These are phyloP conservation scores for Aureobasidium sp. DNA, from an alignment of 2,329 filamentous ascomycete genomes.

Conservation along the genomic window DNA sequence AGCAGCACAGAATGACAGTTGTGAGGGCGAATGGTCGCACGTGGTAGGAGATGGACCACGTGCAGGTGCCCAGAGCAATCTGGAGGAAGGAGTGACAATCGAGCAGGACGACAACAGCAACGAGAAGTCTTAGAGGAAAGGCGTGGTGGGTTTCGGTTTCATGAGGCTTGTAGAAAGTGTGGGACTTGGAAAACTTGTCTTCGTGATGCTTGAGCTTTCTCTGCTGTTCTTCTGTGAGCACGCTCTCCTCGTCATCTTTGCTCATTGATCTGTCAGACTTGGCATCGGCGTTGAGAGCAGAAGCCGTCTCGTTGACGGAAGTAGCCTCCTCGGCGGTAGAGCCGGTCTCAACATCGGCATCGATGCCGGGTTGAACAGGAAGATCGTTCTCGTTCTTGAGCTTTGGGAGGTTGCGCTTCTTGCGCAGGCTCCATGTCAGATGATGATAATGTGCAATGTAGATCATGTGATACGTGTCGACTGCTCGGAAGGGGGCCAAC, in stretches of 20 bases:
- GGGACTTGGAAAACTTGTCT: constrained; percentile 69
- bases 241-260: constrained; percentile 47
- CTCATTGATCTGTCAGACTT: constrained; percentile 33
- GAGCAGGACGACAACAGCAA: constrained; percentile 69
- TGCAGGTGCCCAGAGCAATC: constrained; percentile 68
- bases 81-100: constrained; percentile 75
- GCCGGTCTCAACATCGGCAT: constrained; percentile 17
- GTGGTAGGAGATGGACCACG: constrained; percentile 69
- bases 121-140: constrained; percentile 65
- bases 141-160: constrained; percentile 75
- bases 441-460: constrained; percentile 68
- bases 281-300: not conserved
- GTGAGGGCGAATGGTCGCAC: constrained; percentile 63
- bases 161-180: constrained; percentile 84
- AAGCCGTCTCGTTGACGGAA: not conserved
- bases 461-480: constrained; percentile 84
- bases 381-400: constrained; percentile 63
- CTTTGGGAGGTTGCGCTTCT: constrained; percentile 53
- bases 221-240: constrained; percentile 59
- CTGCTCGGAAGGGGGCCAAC: constrained; percentile 60
- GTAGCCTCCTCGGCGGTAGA: not conserved
- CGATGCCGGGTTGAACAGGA: constrained; percentile 31
- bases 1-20: constrained; percentile 71
- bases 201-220: constrained; percentile 66
- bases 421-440: constrained; percentile 55